Evolutionary conservation across 345 rosid species (phyloP), one percentile per base, ranked within the genome.

Genomic region (Lagerstroemia speciosa): DNA sequence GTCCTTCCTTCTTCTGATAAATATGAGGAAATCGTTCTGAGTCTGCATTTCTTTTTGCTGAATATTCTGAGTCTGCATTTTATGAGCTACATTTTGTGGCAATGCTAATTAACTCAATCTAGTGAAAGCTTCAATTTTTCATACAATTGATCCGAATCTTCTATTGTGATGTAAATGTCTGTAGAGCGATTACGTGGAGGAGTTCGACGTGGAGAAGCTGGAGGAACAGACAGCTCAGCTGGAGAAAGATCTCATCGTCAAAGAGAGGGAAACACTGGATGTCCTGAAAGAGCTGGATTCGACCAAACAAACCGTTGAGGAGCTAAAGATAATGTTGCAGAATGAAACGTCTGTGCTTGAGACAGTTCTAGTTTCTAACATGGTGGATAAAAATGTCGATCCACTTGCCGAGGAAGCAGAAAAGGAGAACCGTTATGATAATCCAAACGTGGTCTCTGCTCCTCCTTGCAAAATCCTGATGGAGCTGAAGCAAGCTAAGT

Each of bases 401-500:
- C 63, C 72, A 57, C 62, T 38, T 14, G 52, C 63, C 43, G 74
- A 74, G 31, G 86, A 85, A 64, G 79, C 73, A 1, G 80, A 78
- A 34, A 78, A 80, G 66, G 80, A 75, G 55, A 79, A 72, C 62
- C 67, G 22, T 63, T 73, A 5, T 37, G 78, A 71, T 30, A 71
- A 52, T 30, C 52, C 67, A 1, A 65, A 65, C 32, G 32, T 43
- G 50, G 52, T 73, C 20, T 66, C 83, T 46, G 73, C 94, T 30
- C 76, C 85, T 64, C 87, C 97, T 0, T 90, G 86, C 72, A 64
- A 82, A 45, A 86, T 91, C 61, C 74, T 94, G 46, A 69, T 81
- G 90, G 99, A 94, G 73, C 73, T 91, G 82, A 88, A 73, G 75
- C 89, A 89, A 68, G 99, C 99, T 0, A 94, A 94, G 83, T 41